Conservation (phyloP, 768 basidiomycete genomes). For the Boletus barrowsii region DNA sequence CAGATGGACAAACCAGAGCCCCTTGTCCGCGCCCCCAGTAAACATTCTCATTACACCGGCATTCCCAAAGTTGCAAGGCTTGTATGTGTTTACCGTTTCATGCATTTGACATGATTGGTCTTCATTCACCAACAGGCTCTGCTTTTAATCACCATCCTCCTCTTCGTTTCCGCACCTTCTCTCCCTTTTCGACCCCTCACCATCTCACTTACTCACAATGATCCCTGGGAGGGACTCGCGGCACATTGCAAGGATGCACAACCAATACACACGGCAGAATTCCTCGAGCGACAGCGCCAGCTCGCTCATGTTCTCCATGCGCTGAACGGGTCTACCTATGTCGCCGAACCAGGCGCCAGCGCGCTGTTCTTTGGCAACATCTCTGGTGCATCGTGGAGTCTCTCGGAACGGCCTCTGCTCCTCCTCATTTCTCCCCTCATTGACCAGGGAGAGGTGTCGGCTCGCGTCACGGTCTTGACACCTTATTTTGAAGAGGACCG, state of each 20-base stretch:
- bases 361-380: conserved; percentile 74
- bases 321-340: conserved; percentile 62
- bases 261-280: conserved; percentile 48
- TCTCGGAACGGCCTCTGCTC: conserved; percentile 78
- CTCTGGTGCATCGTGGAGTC: conserved; percentile 55
- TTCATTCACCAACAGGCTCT: conserved; percentile 10
- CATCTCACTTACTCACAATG: neutral
- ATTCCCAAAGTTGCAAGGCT: conserved; percentile 1
- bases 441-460: conserved; percentile 27
- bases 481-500: conserved; percentile 76
- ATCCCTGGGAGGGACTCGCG: conserved; percentile 27
- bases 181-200: neutral
- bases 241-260: conserved; percentile 46
- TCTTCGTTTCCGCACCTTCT: conserved; percentile 5
- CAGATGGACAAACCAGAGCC: conserved; percentile 11
- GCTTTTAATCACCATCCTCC: conserved; percentile 2
- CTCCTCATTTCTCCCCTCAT: conserved; percentile 53
- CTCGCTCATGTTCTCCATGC: conserved; percentile 49
- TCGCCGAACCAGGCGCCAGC: conserved; percentile 76
- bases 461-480: conserved; percentile 61
- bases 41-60: neutral
- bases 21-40: neutral
- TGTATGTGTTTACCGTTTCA: conserved; percentile 7
- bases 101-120: neutral
- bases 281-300: conserved; percentile 48